Conservation (phyloP, 1,284 basidiomycete species). For the Cutaneotrichosporon cutaneum region DNA sequence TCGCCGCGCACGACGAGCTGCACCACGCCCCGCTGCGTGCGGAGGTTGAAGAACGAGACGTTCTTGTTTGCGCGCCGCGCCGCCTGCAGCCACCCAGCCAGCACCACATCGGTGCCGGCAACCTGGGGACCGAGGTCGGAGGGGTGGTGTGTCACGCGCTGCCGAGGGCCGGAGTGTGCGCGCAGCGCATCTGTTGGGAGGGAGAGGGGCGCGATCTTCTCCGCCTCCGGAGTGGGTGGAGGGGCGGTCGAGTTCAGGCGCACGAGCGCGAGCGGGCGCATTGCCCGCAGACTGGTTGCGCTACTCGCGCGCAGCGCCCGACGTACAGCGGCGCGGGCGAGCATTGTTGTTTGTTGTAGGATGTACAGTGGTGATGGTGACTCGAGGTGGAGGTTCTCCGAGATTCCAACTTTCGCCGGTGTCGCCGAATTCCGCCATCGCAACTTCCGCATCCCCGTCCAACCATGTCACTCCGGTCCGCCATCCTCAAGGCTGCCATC, state of each 20-base stretch:
- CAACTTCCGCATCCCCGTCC: not conserved
- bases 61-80: conserved; percentile 52
- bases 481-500: conserved; percentile 36
- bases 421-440: conserved; percentile 4
- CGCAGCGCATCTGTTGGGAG: conserved; percentile 3
- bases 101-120: conserved; percentile 61
- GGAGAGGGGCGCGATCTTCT: conserved; percentile 16
- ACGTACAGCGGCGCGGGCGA: not conserved
- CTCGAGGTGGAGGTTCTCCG: not conserved
- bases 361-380: not conserved
- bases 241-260: not conserved
- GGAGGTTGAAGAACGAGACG: conserved; percentile 60
- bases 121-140: conserved; percentile 60
- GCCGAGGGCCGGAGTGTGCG: conserved; percentile 25
- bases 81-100: conserved; percentile 78
- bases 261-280: not conserved
- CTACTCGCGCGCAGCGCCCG: not conserved
- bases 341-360: conserved; percentile 9
- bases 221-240: not conserved
- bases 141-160: conserved; percentile 61
- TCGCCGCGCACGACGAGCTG: conserved; percentile 64
- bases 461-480: conserved; percentile 40
- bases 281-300: not conserved
- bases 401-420: conserved; percentile 4
- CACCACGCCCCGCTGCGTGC: conserved; percentile 66